phyloP scores from a whole-genome alignment of 1,284 basidiomycete species.

The Rhodotorula sp. region DNA sequence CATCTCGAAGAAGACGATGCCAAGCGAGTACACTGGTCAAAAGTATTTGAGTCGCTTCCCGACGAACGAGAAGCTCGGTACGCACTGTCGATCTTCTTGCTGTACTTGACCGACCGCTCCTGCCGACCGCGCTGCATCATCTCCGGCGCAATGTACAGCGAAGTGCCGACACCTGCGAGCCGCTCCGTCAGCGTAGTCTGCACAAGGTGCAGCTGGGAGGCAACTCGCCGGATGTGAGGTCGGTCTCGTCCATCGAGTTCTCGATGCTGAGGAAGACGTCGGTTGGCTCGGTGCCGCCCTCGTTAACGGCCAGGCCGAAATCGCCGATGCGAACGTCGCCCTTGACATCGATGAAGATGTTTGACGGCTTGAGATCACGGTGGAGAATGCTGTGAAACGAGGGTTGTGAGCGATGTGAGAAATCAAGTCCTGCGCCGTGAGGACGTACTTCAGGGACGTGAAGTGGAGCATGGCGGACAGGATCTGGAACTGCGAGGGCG shows the following conservation, averaged over 20 bases:
- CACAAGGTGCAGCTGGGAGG: neutral
- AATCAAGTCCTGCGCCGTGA: conserved; percentile 27
- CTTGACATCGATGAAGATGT: conserved; percentile 45
- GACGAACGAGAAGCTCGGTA: neutral
- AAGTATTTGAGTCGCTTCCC: neutral
- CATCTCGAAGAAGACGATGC: conserved; percentile 43
- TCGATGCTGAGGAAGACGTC: conserved; percentile 37
- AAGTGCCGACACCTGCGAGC: conserved; percentile 43
- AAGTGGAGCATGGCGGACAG: conserved; percentile 47
- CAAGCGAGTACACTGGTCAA: conserved; percentile 38
- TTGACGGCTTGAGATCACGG: conserved; percentile 47
- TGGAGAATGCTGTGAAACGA: conserved; percentile 43
- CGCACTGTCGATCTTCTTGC: conserved; percentile 43
- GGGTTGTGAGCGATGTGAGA: conserved; percentile 30
- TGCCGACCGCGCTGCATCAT: conserved; percentile 29
- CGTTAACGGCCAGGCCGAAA: conserved; percentile 46
- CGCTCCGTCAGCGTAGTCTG: neutral
- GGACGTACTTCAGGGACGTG: conserved; percentile 43
- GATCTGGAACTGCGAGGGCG: conserved; percentile 37
- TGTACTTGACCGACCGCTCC: conserved; percentile 31
- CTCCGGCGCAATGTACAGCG: conserved; percentile 47
- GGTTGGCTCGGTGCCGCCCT: conserved; percentile 31
- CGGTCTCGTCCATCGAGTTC: conserved; percentile 39
- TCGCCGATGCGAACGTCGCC: conserved; percentile 48
- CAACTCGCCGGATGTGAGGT: conserved; percentile 44